Percentiles rank a stretch among this genome's conserved stretches.
Conservation (phyloP, 495 filamentous ascomycete genomes). For the Penicillium psychrofluorescens region DNA sequence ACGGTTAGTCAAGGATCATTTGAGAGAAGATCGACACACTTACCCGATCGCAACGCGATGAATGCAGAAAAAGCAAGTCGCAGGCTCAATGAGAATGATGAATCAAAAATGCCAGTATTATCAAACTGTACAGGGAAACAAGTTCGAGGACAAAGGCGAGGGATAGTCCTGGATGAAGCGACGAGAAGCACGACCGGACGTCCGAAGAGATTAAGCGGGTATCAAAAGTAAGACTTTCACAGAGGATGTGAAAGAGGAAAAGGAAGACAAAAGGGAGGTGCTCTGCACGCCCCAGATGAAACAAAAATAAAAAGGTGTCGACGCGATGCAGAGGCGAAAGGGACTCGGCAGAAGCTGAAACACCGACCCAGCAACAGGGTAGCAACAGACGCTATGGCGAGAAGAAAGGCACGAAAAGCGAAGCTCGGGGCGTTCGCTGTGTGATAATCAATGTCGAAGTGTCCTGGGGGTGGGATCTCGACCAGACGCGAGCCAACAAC, state of each 20-base stretch:
- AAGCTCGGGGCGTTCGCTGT: not conserved
- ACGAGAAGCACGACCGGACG: not conserved
- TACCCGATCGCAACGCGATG: no score
- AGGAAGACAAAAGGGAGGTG: conserved; percentile 27
- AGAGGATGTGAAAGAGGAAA: conserved; percentile 7
- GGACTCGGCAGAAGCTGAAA: conserved; percentile 8
- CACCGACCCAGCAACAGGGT: conserved; percentile 5
- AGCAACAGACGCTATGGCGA: conserved; percentile 9
- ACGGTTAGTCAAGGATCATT: no score
- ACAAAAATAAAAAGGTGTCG: conserved; percentile 13
- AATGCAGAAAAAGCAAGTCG: conserved; percentile 3
- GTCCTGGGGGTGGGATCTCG: conserved; percentile 8
- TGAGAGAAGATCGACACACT: no score
- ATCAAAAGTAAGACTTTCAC: conserved; percentile 8
- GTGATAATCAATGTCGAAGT: conserved; percentile 7
- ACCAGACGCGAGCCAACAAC: conserved; percentile 14
- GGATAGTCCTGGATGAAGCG: not conserved
- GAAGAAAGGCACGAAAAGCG: conserved; percentile 1
- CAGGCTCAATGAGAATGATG: conserved; percentile 7
- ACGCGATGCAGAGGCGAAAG: conserved; percentile 12
- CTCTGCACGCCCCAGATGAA: conserved; percentile 38
- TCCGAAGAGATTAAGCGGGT: conserved; percentile 13
- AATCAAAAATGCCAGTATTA: conserved; percentile 9
- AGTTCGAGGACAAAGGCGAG: not conserved
- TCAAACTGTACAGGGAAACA: conserved; percentile 19